Evolutionary conservation across 768 basidiomycete species (phyloP).

Genomic region (Boletus patriciae): DNA sequence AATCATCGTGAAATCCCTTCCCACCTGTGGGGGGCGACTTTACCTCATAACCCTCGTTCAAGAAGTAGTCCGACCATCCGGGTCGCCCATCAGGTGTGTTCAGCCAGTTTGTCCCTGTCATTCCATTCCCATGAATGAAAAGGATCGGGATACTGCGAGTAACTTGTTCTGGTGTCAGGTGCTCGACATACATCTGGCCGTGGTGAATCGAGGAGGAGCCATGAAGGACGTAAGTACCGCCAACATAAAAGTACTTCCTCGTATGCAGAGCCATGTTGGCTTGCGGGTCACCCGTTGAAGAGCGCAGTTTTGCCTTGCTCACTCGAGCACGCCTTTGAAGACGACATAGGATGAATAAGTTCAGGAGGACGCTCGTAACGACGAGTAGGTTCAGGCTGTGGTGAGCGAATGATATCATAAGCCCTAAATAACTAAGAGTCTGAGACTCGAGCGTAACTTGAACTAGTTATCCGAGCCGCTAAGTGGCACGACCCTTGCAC

Average conservation of each 20-base stretch:
- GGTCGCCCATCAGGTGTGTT: constrained; percentile 54
- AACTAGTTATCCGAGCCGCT: background rate
- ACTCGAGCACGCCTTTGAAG: background rate
- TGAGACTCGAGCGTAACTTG: too few relatives aligned
- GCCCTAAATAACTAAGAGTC: too few relatives aligned
- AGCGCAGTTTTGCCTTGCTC: background rate
- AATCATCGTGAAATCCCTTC: background rate
- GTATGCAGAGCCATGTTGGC: constrained; percentile 40
- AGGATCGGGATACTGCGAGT: constrained; percentile 44
- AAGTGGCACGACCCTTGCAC: too few relatives aligned
- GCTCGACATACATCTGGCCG: constrained; percentile 56
- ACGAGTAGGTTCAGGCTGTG: constrained; percentile 5
- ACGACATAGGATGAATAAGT: constrained; percentile 16
- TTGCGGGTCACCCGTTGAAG: background rate
- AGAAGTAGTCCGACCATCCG: constrained; percentile 60
- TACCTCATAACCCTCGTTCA: constrained; percentile 52
- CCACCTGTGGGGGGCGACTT: background rate
- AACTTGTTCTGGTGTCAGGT: constrained; percentile 40
- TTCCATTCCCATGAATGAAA: constrained; percentile 51
- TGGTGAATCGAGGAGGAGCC: constrained; percentile 39
- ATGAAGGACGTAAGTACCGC: constrained; percentile 39
- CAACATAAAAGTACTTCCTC: constrained; percentile 50
- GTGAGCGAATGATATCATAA: constrained; percentile 12
- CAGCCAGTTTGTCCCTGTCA: constrained; percentile 53
- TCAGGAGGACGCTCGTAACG: constrained; percentile 18